Evolutionary conservation across 2,329 filamentous ascomycete species (phyloP), one percentile per base, ranked within the genome.

Genomic region (Bipolaris bicolor): DNA sequence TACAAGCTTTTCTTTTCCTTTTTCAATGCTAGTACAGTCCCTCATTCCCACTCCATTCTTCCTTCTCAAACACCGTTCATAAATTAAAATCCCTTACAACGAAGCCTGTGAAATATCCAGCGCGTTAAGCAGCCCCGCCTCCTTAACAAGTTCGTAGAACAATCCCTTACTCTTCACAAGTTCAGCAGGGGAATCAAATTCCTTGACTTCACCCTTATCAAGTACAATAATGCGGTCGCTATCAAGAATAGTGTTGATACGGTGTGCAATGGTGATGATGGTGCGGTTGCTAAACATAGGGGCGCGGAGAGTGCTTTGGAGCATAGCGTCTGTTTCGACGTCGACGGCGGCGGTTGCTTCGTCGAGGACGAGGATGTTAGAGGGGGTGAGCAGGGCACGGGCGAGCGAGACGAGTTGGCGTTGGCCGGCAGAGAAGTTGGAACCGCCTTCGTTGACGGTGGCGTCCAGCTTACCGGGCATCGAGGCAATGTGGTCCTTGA

Each of bases 191-290:
- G 88, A 92, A 76, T 96, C 95, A 77, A 97, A 99, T 77, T 99
- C 95, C 48, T 88, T 90, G 40, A 99, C 93, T 69, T 88, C 86
- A 41, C 95, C 95, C 77, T 90, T 90, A 73, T 98, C 92, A 5
- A 99, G 85, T 48, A 99, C 95, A 34, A 99, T 88, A 61, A 99
- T 95, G 49, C 93, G 87, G 79, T 99, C 94, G 60, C 84, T 87
- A 70, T 89, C 87, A 13, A 99, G 84, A 69, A 99, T 98, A 10
- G 95, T 99, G 80, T 98, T 98, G 81, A 99, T 96, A 53, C 95
- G 89, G 80, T 99, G 95, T 24, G 95, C 95, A 70, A 99, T 97
- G 1, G 95, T 99, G 77, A 99, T 96, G 77, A 99, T 98, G 36
- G 95, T 99, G 52, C 92, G 88, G 77, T 97, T 92, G 60, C 88